Evolutionary conservation across 129 eudicot genomes (phyloP).

Genomic region (Ambrosia trifida): DNA sequence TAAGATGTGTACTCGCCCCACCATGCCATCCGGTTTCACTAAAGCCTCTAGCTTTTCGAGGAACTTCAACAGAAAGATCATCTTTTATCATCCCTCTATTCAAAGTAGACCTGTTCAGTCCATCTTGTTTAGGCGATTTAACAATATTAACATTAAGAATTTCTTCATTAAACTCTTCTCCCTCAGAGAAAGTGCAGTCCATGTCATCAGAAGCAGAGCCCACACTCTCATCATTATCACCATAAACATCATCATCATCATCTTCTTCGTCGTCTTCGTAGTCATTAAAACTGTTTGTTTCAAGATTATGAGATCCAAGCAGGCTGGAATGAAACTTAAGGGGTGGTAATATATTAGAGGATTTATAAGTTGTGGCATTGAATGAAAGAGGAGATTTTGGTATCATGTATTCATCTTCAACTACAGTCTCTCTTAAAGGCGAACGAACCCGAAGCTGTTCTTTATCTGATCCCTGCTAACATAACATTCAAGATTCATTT

Average conservation of each 20-base stretch:
- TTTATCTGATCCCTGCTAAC: constrained; percentile 62
- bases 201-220: constrained; percentile 68
- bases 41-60: constrained; percentile 43
- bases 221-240: constrained; percentile 63
- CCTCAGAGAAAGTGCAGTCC: constrained; percentile 58
- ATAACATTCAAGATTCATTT: background rate
- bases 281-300: constrained; percentile 38
- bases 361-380: constrained; percentile 38
- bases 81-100: constrained; percentile 65
- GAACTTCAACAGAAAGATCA: constrained; percentile 67
- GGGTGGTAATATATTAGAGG: constrained; percentile 68
- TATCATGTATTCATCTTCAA: constrained; percentile 46
- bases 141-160: constrained; percentile 24
- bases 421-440: constrained; percentile 59
- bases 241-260: constrained; percentile 33
- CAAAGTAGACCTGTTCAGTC: constrained; percentile 43
- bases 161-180: constrained; percentile 53
- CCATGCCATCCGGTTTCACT: constrained; percentile 40
- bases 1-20: constrained; percentile 43
- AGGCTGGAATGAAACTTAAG: constrained; percentile 75
- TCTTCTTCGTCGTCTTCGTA: constrained; percentile 35
- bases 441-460: constrained; percentile 44
- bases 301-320: constrained; percentile 50
- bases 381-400: constrained; percentile 72
- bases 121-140: constrained; percentile 23